A percentile compares a stretch with the other conserved stretches of the same genome.
Conservation (phyloP, 1,284 basidiomycete genomes). For the Cryptococcus jaspeensis region DNA sequence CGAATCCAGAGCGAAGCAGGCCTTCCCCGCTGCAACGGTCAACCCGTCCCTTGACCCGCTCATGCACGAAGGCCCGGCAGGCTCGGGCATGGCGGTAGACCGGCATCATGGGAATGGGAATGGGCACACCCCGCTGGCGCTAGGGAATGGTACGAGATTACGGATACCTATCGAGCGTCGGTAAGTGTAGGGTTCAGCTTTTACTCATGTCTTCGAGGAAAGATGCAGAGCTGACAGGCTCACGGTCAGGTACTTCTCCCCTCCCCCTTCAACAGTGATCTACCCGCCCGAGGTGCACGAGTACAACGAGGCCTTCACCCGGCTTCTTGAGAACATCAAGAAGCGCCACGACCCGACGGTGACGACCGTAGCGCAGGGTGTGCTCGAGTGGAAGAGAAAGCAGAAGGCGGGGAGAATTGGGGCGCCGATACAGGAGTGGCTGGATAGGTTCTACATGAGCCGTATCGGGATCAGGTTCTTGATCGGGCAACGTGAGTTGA, state of each 20-base stretch:
- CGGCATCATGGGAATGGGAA: conserved; percentile 14
- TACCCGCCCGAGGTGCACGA: conserved; percentile 94
- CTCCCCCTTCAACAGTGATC: conserved; percentile 60
- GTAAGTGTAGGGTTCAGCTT: conserved; percentile 43
- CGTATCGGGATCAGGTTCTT: conserved; percentile 95
- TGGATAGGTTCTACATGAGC: conserved; percentile 96
- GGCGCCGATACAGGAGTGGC: conserved; percentile 88
- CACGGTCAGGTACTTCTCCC: conserved; percentile 77
- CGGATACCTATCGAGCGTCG: conserved; percentile 51
- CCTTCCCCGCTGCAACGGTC: conserved; percentile 43
- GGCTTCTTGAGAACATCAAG: conserved; percentile 85
- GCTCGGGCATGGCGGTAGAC: conserved; percentile 19
- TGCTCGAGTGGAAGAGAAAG: conserved; percentile 62
- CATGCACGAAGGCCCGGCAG: conserved; percentile 43
- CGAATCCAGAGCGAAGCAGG: conserved; percentile 3
- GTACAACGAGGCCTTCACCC: conserved; percentile 90
- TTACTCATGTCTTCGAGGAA: too few relatives aligned
- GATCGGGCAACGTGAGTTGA: conserved; percentile 65
- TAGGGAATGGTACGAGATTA: conserved; percentile 18
- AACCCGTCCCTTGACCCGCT: conserved; percentile 50
- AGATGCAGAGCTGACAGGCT: too few relatives aligned
- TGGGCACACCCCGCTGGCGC: too few relatives aligned
- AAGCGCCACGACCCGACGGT: conserved; percentile 95
- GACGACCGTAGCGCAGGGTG: conserved; percentile 89
- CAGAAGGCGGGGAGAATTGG: conserved; percentile 56